Evolutionary conservation across 768 basidiomycete species (phyloP), one percentile per base, ranked within the genome.

Genomic region (Mycena belliarum): DNA sequence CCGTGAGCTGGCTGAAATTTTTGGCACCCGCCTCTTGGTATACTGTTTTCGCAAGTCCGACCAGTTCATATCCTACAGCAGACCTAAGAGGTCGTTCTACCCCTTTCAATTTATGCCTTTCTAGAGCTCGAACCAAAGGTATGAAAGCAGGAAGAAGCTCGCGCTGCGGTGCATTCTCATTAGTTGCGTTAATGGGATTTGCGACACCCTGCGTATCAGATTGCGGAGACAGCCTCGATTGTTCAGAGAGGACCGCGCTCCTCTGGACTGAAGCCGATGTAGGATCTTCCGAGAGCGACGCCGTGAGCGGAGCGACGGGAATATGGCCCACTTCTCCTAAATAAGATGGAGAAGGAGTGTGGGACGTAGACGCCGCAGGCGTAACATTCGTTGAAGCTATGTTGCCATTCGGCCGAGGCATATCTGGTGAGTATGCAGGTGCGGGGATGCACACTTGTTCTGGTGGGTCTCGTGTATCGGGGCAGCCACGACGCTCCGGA

Each of bases 1-100:
- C 51, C 21, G 72, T 23, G 44, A 77, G 77, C 32, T 71, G 66
- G 15, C 59, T 67, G 59, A 78, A 76, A 16, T 63, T 66, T 3
- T 60, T 26, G 12, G 70, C 72, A 3, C 75, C 72, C 12, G 73
- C 74, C 3, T 57, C 49, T 43, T 57, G 33, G 40, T 76, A 78
- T 14, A 70, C 60, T n/a, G 40, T 52, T 25, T 64, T 5, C 23
- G 51, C 42, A 32, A 25, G 29, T 12, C 56, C 59, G 7, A 52
- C 55, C 6, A 61, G 52, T 18, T 64, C 48, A 26, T 33, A 25
- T 2, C 49, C 61, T 41, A 63, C 47, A 16, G 6, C 18, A 15
- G 49, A 55, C 49, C 59, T 59, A 3, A 57, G 49, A 32, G 47
- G 60, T 18, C 35, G 52, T 23, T 15, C 32, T 18, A 47, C 35